These are phyloP conservation scores for Pseudozyma pruni DNA, from an alignment of 1,284 basidiomycete genomes.

Conservation along the genomic window DNA sequence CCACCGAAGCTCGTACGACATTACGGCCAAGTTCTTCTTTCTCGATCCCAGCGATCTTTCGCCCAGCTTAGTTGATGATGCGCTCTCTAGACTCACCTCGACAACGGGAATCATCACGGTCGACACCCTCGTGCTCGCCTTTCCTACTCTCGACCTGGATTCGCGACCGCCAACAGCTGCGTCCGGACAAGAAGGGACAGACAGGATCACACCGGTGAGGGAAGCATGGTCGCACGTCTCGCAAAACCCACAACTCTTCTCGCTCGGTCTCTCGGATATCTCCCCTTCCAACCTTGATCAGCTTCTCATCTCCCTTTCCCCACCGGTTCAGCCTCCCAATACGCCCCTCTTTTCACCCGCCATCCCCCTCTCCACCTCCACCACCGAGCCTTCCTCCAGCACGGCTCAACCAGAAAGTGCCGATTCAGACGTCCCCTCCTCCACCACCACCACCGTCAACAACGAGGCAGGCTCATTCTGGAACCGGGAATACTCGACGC, in stretches of 20 bases:
- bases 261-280: conserved; percentile 53
- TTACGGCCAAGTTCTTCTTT: conserved; percentile 63
- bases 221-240: conserved; percentile 44
- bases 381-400: conserved; percentile 19
- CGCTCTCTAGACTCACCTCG: conserved; percentile 42
- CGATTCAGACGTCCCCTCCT: conserved; percentile 10
- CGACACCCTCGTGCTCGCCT: conserved; percentile 55
- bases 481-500: conserved; percentile 42
- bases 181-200: not conserved
- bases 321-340: conserved; percentile 25
- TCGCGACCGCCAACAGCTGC: conserved; percentile 9
- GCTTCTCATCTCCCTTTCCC: conserved; percentile 17
- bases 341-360: conserved; percentile 31
- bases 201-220: conserved; percentile 11
- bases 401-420: conserved; percentile 10
- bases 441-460: not conserved
- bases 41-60: conserved; percentile 32
- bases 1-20: conserved; percentile 52
- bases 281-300: conserved; percentile 26
- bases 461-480: conserved; percentile 9
- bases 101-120: conserved; percentile 58
- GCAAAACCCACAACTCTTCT: conserved; percentile 48
- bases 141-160: conserved; percentile 47
- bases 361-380: conserved; percentile 35
- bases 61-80: conserved; percentile 47